phyloP scores from a whole-genome alignment of 305 asterid genomes.

The Fraxinus velutina region DNA sequence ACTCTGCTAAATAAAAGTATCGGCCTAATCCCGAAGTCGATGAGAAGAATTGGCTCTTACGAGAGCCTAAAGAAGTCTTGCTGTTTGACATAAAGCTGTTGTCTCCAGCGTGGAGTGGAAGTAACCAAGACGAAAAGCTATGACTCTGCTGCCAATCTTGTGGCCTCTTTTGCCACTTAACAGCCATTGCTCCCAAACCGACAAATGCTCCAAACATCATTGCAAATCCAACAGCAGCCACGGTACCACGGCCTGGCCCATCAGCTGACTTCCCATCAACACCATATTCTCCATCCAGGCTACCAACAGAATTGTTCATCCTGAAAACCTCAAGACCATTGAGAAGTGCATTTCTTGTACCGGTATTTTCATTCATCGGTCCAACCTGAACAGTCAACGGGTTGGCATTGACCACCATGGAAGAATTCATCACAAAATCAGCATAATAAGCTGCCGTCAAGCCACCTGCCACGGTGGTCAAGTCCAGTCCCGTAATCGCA shows the following conservation, averaged over 20 bases:
- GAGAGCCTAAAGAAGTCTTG: conserved; percentile 58
- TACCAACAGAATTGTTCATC: conserved; percentile 81
- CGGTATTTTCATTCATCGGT: conserved; percentile 58
- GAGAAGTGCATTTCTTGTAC: conserved; percentile 65
- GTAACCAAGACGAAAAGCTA: conserved; percentile 87
- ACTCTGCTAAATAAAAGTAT: conserved; percentile 37
- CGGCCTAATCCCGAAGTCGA: conserved; percentile 44
- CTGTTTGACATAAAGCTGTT: conserved; percentile 57
- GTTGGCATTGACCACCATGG: conserved; percentile 44
- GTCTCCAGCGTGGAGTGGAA: conserved; percentile 87
- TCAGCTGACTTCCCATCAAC: conserved; percentile 36
- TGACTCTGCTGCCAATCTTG: conserved; percentile 80
- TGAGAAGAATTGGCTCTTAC: conserved; percentile 57
- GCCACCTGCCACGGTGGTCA: conserved; percentile 53
- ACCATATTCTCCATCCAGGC: conserved; percentile 73
- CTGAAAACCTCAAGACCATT: conserved; percentile 77
- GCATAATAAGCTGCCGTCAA: conserved; percentile 63
- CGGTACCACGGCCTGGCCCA: conserved; percentile 47
- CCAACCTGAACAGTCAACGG: conserved; percentile 69
- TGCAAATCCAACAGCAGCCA: conserved; percentile 89
- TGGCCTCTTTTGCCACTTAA: conserved; percentile 92
- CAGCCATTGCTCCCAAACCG: conserved; percentile 89
- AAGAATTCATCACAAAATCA: conserved; percentile 68
- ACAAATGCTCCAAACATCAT: conserved; percentile 95
- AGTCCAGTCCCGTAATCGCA: conserved; percentile 63